These are phyloP conservation scores for Dalbergia cochinchinensis DNA, from an alignment of 306 rosid species.

Conservation along the genomic window DNA sequence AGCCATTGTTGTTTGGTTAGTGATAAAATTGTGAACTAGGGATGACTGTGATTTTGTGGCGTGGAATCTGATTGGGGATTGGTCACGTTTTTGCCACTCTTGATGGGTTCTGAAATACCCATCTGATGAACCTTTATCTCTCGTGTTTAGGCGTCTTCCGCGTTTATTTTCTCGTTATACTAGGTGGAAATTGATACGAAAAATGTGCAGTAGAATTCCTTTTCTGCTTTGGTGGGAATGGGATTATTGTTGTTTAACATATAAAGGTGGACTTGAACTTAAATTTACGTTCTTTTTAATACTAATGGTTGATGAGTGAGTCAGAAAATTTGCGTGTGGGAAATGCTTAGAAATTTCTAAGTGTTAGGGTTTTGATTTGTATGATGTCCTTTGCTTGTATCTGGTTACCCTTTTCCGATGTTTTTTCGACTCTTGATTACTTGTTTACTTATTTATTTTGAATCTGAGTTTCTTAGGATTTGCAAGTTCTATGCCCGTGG, in stretches of 20 bases:
- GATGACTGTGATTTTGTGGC: not conserved
- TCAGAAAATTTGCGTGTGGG: constrained; percentile 7
- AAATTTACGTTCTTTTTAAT: not conserved
- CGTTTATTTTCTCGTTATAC: too few species aligned
- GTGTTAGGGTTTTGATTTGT: constrained; percentile 29
- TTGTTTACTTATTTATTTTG: not conserved
- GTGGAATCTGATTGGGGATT: constrained; percentile 1
- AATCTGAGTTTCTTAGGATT: constrained; percentile 43
- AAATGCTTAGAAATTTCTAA: constrained; percentile 14
- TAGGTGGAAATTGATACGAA: not conserved
- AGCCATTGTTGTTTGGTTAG: constrained; percentile 23
- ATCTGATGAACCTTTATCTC: not conserved
- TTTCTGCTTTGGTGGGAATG: constrained; percentile 1
- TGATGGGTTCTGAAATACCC: not conserved
- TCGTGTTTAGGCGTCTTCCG: not conserved
- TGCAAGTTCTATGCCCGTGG: constrained; percentile 96
- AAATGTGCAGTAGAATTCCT: not conserved
- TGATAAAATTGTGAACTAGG: not conserved
- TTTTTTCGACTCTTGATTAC: not conserved
- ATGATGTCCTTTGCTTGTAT: not conserved
- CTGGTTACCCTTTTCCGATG: not conserved
- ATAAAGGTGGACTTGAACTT: not conserved
- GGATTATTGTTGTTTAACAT: not conserved
- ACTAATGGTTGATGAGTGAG: not conserved
- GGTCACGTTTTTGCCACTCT: not conserved